Evolutionary conservation across 345 rosid species (phyloP), one percentile per base, ranked within the genome.

Genomic region (Cochlearia excelsa): DNA sequence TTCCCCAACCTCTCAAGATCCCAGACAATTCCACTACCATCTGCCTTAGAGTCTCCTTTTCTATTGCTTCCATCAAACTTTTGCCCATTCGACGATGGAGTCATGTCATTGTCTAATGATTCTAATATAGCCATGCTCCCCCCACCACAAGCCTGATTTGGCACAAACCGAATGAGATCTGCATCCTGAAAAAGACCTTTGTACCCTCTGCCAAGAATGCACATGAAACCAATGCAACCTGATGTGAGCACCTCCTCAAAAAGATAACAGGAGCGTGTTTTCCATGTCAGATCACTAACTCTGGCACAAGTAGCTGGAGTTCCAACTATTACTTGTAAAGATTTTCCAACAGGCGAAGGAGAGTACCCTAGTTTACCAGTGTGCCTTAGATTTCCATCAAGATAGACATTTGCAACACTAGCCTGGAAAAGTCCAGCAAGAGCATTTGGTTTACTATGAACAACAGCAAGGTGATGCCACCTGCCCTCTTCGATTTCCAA

Each of bases 391-490:
- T 84, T 85, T 75, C 98, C 98, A 79, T 91, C 78, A 53, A 91
- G 77, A 75, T 91, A 91, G 28, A 91, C 96, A 72, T 77, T 70
- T 38, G 98, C 98, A 77, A 88, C 72, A 68, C 96, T 88, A 58
- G 98, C 86, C 78, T 91, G 96, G 74, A 91, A 91, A 26, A 91
- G 75, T 65, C 98, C 98, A 76, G 98, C 86, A 57, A 91, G 89
- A 57, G 96, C 98, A 79, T 80, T 91, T 26, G 98, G 98, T 75
- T 91, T 91, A 77, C 92, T 87, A 74, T 91, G 98, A 58, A 91
- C 89, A 78, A 91, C 84, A 38, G 91, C 98, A 74, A 91, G 96
- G 84, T 91, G 98, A 80, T 91, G 90, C 98, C 96, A 91, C 71
- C 82, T 79, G 39, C 91, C 94, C 74, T 85, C 86, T 74, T 87